phyloP scores from a whole-genome alignment of 305 asterid genomes.

The Andrographis paniculata region DNA sequence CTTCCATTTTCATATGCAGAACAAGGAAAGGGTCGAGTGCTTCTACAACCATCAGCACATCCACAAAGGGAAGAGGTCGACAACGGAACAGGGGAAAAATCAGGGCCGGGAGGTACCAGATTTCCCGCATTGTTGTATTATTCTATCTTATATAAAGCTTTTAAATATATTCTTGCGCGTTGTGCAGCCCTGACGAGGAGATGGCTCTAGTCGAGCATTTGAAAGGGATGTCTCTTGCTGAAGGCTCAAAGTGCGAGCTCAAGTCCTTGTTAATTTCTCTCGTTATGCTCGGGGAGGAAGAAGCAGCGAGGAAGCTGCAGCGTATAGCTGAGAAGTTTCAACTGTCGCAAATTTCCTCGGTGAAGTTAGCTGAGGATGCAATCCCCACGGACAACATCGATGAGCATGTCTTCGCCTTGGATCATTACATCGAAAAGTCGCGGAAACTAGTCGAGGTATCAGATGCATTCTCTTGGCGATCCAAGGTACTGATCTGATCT shows the following conservation, averaged over 20 bases:
- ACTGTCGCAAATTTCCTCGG: constrained; percentile 75
- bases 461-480: constrained; percentile 69
- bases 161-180: constrained; percentile 4
- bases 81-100: constrained; percentile 82
- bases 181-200: constrained; percentile 78
- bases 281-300: constrained; percentile 68
- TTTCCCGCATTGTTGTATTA: neutral
- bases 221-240: constrained; percentile 65
- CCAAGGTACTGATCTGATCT: constrained; percentile 43
- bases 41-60: constrained; percentile 39
- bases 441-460: constrained; percentile 42
- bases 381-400: constrained; percentile 32
- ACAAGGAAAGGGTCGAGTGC: constrained; percentile 60
- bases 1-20: constrained; percentile 33
- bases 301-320: constrained; percentile 70
- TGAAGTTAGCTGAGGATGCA: constrained; percentile 58
- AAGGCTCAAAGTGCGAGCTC: constrained; percentile 70
- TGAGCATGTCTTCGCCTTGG: constrained; percentile 49
- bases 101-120: constrained; percentile 87
- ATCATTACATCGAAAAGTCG: constrained; percentile 39
- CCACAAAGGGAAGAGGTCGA: constrained; percentile 75
- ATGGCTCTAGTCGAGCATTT: constrained; percentile 79
- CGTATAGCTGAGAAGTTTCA: constrained; percentile 52
- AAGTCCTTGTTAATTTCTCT: constrained; percentile 56
- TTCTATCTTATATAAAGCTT: neutral